These are phyloP conservation scores for Colletotrichum scovillei DNA, from an alignment of 2,329 filamentous ascomycete genomes.

Conservation along the genomic window DNA sequence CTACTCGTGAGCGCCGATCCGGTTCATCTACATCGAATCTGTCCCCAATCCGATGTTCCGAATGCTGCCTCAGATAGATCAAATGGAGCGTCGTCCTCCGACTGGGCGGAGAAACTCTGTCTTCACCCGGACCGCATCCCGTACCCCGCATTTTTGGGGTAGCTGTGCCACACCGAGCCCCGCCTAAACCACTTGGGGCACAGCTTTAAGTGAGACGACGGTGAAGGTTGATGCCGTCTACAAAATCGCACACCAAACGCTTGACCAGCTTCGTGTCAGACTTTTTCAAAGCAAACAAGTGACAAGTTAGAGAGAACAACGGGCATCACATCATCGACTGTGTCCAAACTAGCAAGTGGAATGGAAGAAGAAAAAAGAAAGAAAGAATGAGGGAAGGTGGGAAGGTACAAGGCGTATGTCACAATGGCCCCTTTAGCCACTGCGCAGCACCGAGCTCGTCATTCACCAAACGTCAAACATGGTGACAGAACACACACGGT, in stretches of 20 bases:
- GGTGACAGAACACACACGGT: neutral
- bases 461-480: neutral
- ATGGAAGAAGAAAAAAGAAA: too few relatives aligned
- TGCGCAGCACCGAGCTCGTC: neutral
- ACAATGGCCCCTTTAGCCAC: too few relatives aligned
- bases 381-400: too few relatives aligned
- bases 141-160: neutral
- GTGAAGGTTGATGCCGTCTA: neutral
- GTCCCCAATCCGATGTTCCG: neutral
- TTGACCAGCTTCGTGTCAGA: neutral
- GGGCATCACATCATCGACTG: too few relatives aligned
- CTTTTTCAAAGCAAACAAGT: too few relatives aligned
- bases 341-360: too few relatives aligned
- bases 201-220: neutral
- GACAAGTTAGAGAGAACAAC: too few relatives aligned
- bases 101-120: conserved; percentile 19
- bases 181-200: neutral
- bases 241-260: neutral
- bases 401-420: too few relatives aligned
- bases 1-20: too few relatives aligned
- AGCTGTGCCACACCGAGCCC: neutral
- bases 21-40: neutral
- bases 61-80: conserved; percentile 24
- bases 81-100: conserved; percentile 35
- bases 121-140: neutral